Conservation (phyloP, 441 rosid genomes). For the Hypseocharis bilobata region DNA sequence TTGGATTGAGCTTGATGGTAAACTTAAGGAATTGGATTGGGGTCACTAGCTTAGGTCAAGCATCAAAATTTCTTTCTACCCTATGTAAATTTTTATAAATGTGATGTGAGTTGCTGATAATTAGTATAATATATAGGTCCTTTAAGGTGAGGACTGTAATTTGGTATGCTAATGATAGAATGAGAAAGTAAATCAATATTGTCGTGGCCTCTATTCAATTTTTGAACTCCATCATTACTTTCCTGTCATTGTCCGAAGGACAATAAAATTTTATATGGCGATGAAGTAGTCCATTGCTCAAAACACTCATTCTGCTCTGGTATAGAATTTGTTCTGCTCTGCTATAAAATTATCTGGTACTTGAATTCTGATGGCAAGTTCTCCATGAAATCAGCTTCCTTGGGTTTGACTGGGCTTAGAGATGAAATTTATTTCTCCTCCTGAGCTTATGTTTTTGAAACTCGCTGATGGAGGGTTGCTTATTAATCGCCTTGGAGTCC, state of each 20-base stretch:
- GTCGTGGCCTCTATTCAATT: neutral
- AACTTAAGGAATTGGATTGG: neutral
- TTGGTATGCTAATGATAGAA: conserved; percentile 6
- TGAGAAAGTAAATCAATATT: neutral
- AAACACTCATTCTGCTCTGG: neutral
- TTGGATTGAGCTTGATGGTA: neutral
- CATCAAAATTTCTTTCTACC: neutral
- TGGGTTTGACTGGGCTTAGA: too few species aligned
- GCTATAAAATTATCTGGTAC: neutral
- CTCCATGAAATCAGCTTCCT: neutral
- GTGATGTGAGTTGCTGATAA: neutral
- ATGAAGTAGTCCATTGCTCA: neutral
- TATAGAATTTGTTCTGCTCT: neutral
- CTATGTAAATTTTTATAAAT: neutral
- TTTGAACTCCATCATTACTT: neutral
- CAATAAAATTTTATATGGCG: neutral
- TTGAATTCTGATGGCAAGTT: neutral
- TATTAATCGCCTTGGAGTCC: too few species aligned
- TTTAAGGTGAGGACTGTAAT: neutral
- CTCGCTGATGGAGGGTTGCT: too few species aligned
- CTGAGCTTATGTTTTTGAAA: too few species aligned
- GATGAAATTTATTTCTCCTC: too few species aligned
- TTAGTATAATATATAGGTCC: neutral
- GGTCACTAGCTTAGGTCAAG: neutral
- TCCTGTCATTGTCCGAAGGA: neutral